Evolutionary conservation across 2,329 filamentous ascomycete genomes (phyloP).

Genomic region (Zasmidium angulare): DNA sequence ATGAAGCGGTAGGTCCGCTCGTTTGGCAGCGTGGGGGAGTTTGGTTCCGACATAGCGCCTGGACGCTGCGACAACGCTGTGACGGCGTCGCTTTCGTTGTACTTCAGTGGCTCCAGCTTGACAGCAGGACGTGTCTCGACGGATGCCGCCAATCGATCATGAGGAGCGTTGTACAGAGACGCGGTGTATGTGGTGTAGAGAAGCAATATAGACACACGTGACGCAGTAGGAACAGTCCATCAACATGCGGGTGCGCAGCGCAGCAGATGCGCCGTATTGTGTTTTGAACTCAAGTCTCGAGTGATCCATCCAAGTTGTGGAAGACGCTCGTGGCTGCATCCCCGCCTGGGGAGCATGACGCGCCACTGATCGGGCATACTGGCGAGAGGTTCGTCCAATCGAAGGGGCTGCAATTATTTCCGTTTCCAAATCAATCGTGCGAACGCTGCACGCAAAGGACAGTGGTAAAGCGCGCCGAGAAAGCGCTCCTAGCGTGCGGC

Average conservation of each 20-base stretch:
- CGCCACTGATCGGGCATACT: neutral
- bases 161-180: neutral
- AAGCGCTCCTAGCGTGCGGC: neutral
- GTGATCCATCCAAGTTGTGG: neutral
- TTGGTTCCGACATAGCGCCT: constrained; percentile 22
- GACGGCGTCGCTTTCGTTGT: too few relatives aligned
- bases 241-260: neutral
- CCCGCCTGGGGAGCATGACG: neutral
- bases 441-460: neutral
- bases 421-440: neutral
- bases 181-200: neutral
- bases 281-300: neutral
- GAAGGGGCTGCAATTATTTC: neutral
- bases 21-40: constrained; percentile 9
- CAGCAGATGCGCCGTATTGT: neutral
- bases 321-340: neutral
- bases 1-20: constrained; percentile 24
- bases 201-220: neutral
- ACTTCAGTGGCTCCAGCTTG: neutral
- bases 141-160: neutral
- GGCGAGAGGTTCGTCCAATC: neutral
- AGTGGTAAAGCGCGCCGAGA: neutral
- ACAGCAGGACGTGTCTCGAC: neutral
- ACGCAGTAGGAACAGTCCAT: neutral
- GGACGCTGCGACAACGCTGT: neutral